Base-by-base conservation (phyloP, 108 stramenopile genomes). In the Nannochloropsis salina region DNA sequence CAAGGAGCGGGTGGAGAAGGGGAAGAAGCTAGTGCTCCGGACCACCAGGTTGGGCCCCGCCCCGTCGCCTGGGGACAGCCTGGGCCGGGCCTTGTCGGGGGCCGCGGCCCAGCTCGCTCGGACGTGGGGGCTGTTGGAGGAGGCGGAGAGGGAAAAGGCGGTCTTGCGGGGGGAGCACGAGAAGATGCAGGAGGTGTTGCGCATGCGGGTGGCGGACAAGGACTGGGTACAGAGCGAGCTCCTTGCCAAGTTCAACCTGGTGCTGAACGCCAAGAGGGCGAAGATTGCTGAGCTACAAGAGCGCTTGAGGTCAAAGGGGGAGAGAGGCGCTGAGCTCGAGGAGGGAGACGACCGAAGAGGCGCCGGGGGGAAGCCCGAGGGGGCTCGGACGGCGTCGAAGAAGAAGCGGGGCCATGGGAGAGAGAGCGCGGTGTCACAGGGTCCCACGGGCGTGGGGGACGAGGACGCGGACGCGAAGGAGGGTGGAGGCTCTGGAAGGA, bases 151-250 rank as follows among this genome's bases (percentile, higher is more conserved):
- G n/a, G 20, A 6, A 74, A 74, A 74, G 3, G n/a, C 20, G 15
- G 3, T 74, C 15, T 74, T n/a, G 20, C 61, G n/a, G 8, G 61
- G n/a, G n/a, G 61, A 74, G n/a, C 61, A 74, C n/a, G 61, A 6
- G n/a, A 74, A 74, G 61, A 74, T 74, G 2, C 61, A 74, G 61
- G 61, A n/a, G 15, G 20, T 74, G 15, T 74, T 74, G 61, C 4
- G 15, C 20, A 74, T 74, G 61, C 20, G n/a, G 61, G 61, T 74
- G 61, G 61, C 61, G n/a, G n/a, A 74, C 3, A 74, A 74, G 61
- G 61, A 74, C 61, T n/a, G 61, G 61, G 61, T 74, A 15, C 61
- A 74, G n/a, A n/a, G n/a, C 20, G 61, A 74, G 61, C n/a, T 74
- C 15, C 15, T 74, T 1, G 15, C n/a, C 61, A 74, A 74, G n/a